These are phyloP conservation scores for Lonicera japonica DNA, from an alignment of 129 eudicot species.

Conservation along the genomic window DNA sequence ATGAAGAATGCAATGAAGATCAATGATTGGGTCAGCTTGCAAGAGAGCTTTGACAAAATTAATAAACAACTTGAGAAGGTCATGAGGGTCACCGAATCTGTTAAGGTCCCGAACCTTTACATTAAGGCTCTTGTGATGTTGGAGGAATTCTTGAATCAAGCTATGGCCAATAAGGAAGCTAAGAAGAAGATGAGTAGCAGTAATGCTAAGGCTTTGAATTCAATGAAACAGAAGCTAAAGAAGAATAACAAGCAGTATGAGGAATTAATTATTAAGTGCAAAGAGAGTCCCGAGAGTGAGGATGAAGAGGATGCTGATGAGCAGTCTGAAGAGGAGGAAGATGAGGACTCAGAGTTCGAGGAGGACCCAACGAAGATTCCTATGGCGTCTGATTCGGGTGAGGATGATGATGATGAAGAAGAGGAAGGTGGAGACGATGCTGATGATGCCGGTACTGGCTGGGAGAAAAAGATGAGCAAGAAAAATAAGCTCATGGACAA, in stretches of 20 bases:
- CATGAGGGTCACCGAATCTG: constrained; percentile 67
- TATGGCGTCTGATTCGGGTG: constrained; percentile 19
- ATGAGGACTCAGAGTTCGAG: constrained; percentile 35
- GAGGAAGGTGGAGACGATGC: constrained; percentile 36
- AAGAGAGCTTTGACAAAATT: constrained; percentile 83
- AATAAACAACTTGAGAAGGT: constrained; percentile 89
- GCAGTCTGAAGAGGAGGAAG: constrained; percentile 40
- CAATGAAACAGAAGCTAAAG: constrained; percentile 89
- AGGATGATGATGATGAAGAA: constrained; percentile 28
- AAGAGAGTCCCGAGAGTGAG: constrained; percentile 75
- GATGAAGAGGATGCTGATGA: constrained; percentile 48
- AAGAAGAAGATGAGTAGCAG: constrained; percentile 96
- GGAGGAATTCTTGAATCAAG: constrained; percentile 70
- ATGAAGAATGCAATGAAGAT: constrained; percentile 95
- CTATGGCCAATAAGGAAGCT: constrained; percentile 82
- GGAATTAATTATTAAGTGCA: constrained; percentile 56
- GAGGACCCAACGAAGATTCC: constrained; percentile 37
- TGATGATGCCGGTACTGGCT: constrained; percentile 32
- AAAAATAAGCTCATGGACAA: constrained; percentile 78
- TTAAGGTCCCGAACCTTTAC: constrained; percentile 55
- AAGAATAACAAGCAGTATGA: constrained; percentile 84
- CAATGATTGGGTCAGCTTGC: constrained; percentile 91
- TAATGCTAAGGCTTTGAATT: constrained; percentile 89
- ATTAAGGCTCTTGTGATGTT: constrained; percentile 80
- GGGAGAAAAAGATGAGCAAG: constrained; percentile 71